A percentile compares a stretch with the other conserved stretches of the same genome.
Conservation (phyloP, 805 yeast genomes). For the Zygosaccharomyces lentus region DNA sequence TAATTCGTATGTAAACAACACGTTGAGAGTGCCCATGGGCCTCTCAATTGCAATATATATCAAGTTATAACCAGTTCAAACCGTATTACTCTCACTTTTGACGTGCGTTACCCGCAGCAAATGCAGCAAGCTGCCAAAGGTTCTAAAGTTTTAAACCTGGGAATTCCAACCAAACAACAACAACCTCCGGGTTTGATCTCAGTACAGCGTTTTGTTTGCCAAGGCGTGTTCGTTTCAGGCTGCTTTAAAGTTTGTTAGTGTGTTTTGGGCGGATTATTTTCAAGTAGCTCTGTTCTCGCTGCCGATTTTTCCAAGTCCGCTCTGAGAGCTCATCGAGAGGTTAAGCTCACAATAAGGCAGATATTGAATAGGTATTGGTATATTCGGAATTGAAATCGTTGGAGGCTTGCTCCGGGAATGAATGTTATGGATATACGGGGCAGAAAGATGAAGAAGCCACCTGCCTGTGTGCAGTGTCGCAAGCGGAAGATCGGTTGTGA, state of each 20-base stretch:
- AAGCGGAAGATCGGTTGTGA: slow-evolving; percentile 40
- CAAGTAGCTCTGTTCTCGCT: slow-evolving; percentile 4
- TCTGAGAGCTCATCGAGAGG: slow-evolving; percentile 5
- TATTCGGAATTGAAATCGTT: background rate
- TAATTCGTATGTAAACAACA: background rate
- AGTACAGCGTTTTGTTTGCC: background rate
- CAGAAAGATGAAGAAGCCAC: slow-evolving; percentile 24
- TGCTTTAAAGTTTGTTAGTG: slow-evolving; percentile 4
- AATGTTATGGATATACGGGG: slow-evolving; percentile 20
- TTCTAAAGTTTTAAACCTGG: slow-evolving; percentile 4
- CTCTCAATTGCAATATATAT: background rate
- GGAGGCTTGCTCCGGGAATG: slow-evolving; percentile 5
- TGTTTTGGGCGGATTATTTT: slow-evolving; percentile 4
- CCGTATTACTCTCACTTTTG: slow-evolving; percentile 6
- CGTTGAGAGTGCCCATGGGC: background rate
- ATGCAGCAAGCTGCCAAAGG: background rate
- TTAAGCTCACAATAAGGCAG: background rate
- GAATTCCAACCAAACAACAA: slow-evolving; percentile 4
- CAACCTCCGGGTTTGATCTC: slow-evolving; percentile 2
- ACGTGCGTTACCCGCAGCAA: slow-evolving; percentile 7
- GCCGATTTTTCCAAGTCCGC: slow-evolving; percentile 8
- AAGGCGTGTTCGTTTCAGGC: background rate
- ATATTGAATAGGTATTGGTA: background rate
- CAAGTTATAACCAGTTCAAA: background rate
- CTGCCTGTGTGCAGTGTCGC: slow-evolving; percentile 35